These are phyloP conservation scores for Epichloe amarillans DNA, from an alignment of 2,329 filamentous ascomycete species.

Conservation along the genomic window DNA sequence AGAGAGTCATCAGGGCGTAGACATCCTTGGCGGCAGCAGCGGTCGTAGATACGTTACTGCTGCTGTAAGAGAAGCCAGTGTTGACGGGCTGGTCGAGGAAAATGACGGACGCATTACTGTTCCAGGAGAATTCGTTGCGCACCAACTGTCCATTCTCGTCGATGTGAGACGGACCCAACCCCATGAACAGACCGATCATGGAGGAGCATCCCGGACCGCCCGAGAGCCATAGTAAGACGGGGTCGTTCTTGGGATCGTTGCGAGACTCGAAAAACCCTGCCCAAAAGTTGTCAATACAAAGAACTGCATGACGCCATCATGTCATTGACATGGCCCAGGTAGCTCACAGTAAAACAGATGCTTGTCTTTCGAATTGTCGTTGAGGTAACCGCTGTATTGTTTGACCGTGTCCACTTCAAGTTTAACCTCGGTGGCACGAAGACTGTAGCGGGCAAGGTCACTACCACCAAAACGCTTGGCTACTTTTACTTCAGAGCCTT, in stretches of 20 bases:
- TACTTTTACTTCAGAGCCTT: conserved; percentile 71
- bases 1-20: conserved; percentile 90
- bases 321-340: conserved; percentile 5
- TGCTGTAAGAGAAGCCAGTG: conserved; percentile 95
- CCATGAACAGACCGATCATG: conserved; percentile 91
- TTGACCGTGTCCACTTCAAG: conserved; percentile 88
- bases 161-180: conserved; percentile 85
- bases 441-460: conserved; percentile 74
- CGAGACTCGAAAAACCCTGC: conserved; percentile 98
- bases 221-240: conserved; percentile 88
- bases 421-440: conserved; percentile 77
- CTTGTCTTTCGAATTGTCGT: conserved; percentile 93
- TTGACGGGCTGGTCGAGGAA: conserved; percentile 99
- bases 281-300: too few relatives aligned
- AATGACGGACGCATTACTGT: conserved; percentile 94
- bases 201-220: conserved; percentile 96
- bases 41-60: conserved; percentile 78
- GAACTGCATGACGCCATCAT: too few relatives aligned
- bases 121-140: conserved; percentile 88
- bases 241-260: conserved; percentile 93
- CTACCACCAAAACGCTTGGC: conserved; percentile 62
- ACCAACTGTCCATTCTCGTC: conserved; percentile 70
- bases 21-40: conserved; percentile 95
- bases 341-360: conserved; percentile 92
- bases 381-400: conserved; percentile 96